A percentile compares a stretch with the other conserved stretches of the same genome.
Evolutionary conservation across 2,329 filamentous ascomycete genomes (phyloP).

Genomic region (Lecanicillium sp.): DNA sequence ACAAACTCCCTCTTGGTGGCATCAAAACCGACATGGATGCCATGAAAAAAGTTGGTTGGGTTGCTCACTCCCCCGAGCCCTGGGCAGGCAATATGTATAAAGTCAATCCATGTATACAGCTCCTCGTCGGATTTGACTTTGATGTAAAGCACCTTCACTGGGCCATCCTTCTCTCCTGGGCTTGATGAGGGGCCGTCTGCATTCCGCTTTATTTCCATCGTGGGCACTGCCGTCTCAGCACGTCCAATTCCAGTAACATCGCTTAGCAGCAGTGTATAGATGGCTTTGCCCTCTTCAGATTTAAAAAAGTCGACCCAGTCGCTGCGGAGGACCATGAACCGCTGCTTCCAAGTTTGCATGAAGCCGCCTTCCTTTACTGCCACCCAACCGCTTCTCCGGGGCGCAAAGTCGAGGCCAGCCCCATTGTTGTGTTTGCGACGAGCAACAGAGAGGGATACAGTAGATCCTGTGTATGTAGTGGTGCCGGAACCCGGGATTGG

Average conservation of each 20-base stretch:
- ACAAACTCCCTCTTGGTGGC: conserved; percentile 72
- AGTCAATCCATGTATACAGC: conserved; percentile 91
- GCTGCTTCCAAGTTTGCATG: conserved; percentile 72
- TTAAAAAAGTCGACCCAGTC: conserved; percentile 85
- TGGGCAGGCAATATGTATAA: conserved; percentile 83
- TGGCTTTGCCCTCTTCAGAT: conserved; percentile 69
- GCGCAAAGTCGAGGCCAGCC: conserved; percentile 50
- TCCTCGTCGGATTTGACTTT: conserved; percentile 85
- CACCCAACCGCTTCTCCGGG: conserved; percentile 67
- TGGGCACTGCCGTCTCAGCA: conserved; percentile 75
- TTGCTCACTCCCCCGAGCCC: conserved; percentile 92
- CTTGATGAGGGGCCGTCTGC: conserved; percentile 56
- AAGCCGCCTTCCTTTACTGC: conserved; percentile 77
- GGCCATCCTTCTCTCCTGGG: conserved; percentile 63
- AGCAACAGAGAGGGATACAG: conserved; percentile 55
- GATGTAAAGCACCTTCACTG: conserved; percentile 70
- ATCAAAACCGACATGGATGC: conserved; percentile 88
- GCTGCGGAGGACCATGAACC: conserved; percentile 76
- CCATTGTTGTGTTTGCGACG: conserved; percentile 44
- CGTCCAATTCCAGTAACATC: conserved; percentile 77
- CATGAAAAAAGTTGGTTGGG: conserved; percentile 86
- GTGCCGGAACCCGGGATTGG: conserved; percentile 51
- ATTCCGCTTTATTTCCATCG: conserved; percentile 76
- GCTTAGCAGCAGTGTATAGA: conserved; percentile 67
- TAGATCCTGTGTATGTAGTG: conserved; percentile 57